phyloP scores from a whole-genome alignment of 2,329 filamentous ascomycete genomes.

The Ophiostoma ulmi region DNA sequence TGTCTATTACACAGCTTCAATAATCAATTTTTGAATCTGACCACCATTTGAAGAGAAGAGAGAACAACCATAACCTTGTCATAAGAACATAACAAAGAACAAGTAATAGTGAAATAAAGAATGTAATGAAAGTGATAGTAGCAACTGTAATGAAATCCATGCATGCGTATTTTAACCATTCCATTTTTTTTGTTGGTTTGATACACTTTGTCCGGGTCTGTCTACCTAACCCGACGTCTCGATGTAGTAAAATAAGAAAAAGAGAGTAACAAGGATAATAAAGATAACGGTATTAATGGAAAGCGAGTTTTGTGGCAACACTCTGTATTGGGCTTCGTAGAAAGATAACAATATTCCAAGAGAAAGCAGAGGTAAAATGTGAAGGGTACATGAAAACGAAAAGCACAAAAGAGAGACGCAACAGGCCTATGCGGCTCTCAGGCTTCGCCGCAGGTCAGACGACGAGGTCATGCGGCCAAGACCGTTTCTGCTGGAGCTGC shows the following conservation, averaged over 20 bases:
- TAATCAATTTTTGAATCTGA: not conserved
- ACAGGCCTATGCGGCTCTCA: conserved; percentile 19
- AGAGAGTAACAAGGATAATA: not conserved
- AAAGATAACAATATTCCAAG: not conserved
- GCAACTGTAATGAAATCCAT: not conserved
- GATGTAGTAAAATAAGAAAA: not conserved
- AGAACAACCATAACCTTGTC: too few species aligned
- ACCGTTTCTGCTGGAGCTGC: conserved; percentile 16
- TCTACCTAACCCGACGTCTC: too few species aligned
- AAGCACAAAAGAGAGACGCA: not conserved
- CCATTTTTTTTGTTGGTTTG: conserved; percentile 1
- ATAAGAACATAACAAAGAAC: not conserved
- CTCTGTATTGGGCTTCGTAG: not conserved
- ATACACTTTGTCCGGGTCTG: not conserved
- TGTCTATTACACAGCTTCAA: not conserved
- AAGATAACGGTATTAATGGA: not conserved
- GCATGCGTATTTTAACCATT: not conserved
- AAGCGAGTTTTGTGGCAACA: not conserved
- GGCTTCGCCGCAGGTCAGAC: conserved; percentile 25
- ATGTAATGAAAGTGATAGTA: not conserved
- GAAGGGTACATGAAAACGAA: not conserved
- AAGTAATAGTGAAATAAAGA: not conserved
- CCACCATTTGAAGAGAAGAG: not conserved
- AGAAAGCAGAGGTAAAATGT: not conserved
- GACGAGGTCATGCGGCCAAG: conserved; percentile 25